These are phyloP conservation scores for Massarina eburnea DNA, from an alignment of 2,329 filamentous ascomycete species.

Conservation along the genomic window DNA sequence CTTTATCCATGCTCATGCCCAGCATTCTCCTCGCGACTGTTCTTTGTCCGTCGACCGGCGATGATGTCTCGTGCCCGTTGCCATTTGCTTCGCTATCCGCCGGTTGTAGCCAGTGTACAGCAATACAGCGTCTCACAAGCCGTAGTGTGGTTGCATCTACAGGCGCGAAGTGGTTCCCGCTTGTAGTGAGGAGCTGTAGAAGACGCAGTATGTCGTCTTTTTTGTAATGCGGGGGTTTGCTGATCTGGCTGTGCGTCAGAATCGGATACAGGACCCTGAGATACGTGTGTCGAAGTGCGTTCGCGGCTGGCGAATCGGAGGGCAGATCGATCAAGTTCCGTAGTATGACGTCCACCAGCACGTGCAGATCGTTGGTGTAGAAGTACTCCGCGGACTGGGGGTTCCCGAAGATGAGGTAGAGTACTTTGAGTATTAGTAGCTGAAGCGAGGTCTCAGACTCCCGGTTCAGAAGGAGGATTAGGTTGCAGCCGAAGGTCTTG, in stretches of 20 bases:
- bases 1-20: conserved; percentile 42
- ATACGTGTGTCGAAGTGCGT: conserved; percentile 82
- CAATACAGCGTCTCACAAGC: conserved; percentile 72
- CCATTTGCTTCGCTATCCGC: conserved; percentile 16
- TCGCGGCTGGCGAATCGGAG: conserved; percentile 63
- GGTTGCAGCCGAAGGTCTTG: conserved; percentile 96
- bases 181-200: conserved; percentile 66
- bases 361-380: conserved; percentile 94
- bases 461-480: conserved; percentile 91
- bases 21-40: conserved; percentile 41
- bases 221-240: conserved; percentile 87
- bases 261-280: conserved; percentile 89
- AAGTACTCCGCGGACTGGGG: conserved; percentile 94
- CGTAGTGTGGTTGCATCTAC: conserved; percentile 78
- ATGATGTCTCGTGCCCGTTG: conserved; percentile 19
- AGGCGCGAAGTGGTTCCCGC: conserved; percentile 74
- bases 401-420: conserved; percentile 95
- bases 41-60: conserved; percentile 37
- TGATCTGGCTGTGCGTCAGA: conserved; percentile 87
- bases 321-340: conserved; percentile 95
- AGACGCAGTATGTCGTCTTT: conserved; percentile 78
- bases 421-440: conserved; percentile 90
- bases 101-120: conserved; percentile 66
- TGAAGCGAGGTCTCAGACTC: conserved; percentile 92
- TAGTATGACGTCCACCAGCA: conserved; percentile 92